Evolutionary conservation across 2,329 filamentous ascomycete genomes (phyloP), one percentile per base, ranked within the genome.

Genomic region (Colletotrichum echinochloae): DNA sequence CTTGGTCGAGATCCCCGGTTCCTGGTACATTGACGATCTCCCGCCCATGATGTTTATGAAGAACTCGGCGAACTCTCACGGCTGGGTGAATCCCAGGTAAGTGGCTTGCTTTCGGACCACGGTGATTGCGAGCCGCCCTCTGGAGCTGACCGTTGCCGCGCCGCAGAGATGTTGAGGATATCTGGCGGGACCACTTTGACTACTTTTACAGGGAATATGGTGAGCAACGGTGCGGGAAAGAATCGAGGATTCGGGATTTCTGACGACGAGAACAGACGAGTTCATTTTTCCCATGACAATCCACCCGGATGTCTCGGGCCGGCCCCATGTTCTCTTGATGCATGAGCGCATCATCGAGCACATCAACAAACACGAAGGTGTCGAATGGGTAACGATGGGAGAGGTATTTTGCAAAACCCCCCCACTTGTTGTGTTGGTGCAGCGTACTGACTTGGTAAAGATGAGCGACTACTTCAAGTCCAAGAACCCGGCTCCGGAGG

Each of bases 271-370:
- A 5, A 44, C 41, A 70, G 91, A 94, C 74, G 90, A 92, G 74
- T 94, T 94, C 73, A 87, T 93, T 60, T 94, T 94, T 74, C 91
- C 92, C 0, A 92, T 94, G 80, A 94, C 91, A 0, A 91, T 94
- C 49, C 92, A 94, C 78, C 92, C 92, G 0, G 92, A 94, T 76
- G 90, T 92, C 0, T 90, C 87, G 1, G 92, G 92, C 0, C 84
- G 91, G 18, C 92, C 92, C 0, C 92, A 94, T 79, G 92, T 90
- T 0, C 75, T 94, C 35, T 81, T 93, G 8, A 93, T 93, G 91
- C 90, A 93, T 72, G 90, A 94, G 79, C 85, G 90, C 85, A 67
- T 82, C 39, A 93, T 93, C 72, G 90, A 93, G 73, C 84, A 92
- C 66, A 91, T 93, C 75, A 92, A 91, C 64, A 84, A 82, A 64